Conservation (phyloP, 1,284 basidiomycete genomes). For the Prillingera fragicola region DNA sequence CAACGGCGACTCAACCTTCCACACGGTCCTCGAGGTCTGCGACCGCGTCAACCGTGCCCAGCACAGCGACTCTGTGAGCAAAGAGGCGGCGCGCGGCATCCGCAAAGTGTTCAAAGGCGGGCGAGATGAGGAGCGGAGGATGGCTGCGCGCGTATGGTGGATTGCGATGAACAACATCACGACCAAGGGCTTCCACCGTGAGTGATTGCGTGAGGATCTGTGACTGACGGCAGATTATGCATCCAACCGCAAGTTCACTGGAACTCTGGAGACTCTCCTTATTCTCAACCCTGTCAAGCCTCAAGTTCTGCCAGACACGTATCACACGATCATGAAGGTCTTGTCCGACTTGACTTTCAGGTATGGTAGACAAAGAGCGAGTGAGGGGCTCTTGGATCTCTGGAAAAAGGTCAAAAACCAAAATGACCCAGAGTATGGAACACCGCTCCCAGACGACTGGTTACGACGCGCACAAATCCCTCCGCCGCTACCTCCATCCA, state of each 20-base stretch:
- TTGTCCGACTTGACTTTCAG: slow-evolving; percentile 37
- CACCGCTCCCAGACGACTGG: slow-evolving; percentile 32
- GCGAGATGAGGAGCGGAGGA: slow-evolving; percentile 33
- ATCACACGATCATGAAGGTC: slow-evolving; percentile 16
- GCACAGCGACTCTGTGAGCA: slow-evolving; percentile 33
- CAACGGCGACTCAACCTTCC: slow-evolving; percentile 30
- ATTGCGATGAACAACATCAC: slow-evolving; percentile 40
- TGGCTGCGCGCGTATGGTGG: slow-evolving; percentile 44
- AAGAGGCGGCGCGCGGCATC: slow-evolving; percentile 43
- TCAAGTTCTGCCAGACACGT: slow-evolving; percentile 5
- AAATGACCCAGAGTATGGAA: slow-evolving; percentile 44
- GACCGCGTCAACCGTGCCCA: slow-evolving; percentile 43
- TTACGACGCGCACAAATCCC: slow-evolving; percentile 9
- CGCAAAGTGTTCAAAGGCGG: slow-evolving; percentile 45
- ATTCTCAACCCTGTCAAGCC: slow-evolving; percentile 2
- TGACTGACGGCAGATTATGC: slow-evolving; percentile 26
- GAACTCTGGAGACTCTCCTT: slow-evolving; percentile 27
- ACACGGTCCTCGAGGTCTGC: slow-evolving; percentile 38
- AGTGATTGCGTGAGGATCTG: slow-evolving; percentile 8
- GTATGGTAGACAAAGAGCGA: slow-evolving; percentile 38
- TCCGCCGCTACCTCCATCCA: slow-evolving; percentile 10
- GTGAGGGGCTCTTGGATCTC: slow-evolving; percentile 35
- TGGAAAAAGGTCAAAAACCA: slow-evolving; percentile 45
- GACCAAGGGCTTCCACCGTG: slow-evolving; percentile 34
- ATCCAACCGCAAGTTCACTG: slow-evolving; percentile 40